Percentiles rank a stretch among this genome's conserved stretches.
phyloP scores from a whole-genome alignment of 352 stramenopile genomes.

The Pythium sukuiense region DNA sequence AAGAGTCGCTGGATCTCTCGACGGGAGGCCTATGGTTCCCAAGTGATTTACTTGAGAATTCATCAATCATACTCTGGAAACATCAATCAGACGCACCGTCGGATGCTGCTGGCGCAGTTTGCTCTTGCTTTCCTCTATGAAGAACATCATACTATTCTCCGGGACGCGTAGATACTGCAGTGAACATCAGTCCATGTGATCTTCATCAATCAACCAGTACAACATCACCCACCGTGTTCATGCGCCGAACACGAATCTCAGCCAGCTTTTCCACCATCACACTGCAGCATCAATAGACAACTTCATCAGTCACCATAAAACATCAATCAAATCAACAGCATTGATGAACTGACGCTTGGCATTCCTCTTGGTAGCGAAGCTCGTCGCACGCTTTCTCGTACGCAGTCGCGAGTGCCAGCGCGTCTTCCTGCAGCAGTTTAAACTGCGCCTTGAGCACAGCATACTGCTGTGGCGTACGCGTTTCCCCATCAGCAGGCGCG shows the following conservation, averaged over 20 bases:
- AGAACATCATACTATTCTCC: constrained; percentile 36
- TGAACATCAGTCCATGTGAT: neutral
- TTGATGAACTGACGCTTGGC: constrained; percentile 35
- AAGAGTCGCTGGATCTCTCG: constrained; percentile 29
- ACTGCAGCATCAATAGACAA: constrained; percentile 17
- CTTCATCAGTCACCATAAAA: neutral
- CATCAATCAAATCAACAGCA: neutral
- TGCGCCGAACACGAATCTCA: constrained; percentile 43
- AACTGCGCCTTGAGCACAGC: constrained; percentile 35
- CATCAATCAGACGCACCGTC: constrained; percentile 8
- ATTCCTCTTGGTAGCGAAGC: constrained; percentile 38
- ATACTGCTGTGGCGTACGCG: constrained; percentile 16
- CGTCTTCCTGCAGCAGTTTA: constrained; percentile 36
- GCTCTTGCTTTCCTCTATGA: constrained; percentile 32
- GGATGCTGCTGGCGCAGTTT: constrained; percentile 29
- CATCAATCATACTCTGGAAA: neutral
- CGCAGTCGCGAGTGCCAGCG: constrained; percentile 32
- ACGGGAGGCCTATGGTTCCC: constrained; percentile 25
- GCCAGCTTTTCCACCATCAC: constrained; percentile 48
- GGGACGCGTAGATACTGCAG: constrained; percentile 38
- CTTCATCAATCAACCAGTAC: neutral
- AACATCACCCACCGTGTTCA: constrained; percentile 36
- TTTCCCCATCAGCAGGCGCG: neutral
- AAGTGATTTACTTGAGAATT: neutral
- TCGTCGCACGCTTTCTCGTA: constrained; percentile 40